Evolutionary conservation across 2,329 filamentous ascomycete genomes (phyloP), one percentile per base, ranked within the genome.

Genomic region (Basipetospora sp.): DNA sequence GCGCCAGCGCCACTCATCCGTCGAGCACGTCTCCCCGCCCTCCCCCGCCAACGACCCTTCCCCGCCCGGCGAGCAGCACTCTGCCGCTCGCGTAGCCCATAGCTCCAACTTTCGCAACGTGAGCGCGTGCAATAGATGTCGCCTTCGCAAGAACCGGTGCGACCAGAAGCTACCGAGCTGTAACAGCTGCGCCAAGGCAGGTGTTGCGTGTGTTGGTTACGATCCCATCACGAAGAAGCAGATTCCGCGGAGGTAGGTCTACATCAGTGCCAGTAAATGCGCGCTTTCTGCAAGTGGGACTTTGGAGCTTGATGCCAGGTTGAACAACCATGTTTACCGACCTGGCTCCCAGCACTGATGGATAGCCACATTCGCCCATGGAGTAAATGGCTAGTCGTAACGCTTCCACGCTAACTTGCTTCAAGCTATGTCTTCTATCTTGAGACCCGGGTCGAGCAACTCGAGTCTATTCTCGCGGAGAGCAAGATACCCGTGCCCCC

Each of bases 161-260:
- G 88, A 96, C 59, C 88, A 94, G 67, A 79, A 80, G 46, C 69
- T 96, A 43, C 88, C 88, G 8, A 84, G 82, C 49, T 96, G 88
- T 56, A 79, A 82, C 30, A 84, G 83, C 48, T 96, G 88, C 59
- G 85, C 87, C 55, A 94, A 94, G 62, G 87, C 83, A n/a, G 72
- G 74, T 41, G 83, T 92, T 32, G 79, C 82, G 47, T 96, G 90
- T 56, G 85, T 94, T 36, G 88, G 88, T 44, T 94, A 94, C 57
- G 88, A 96, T 54, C 87, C 88, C 25, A 94, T 94, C 52, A 93
- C 85, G 17, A 94, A 94, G 67, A 78, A 83, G 53, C 86, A 94
- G 60, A 94, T 96, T 41, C 88, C 88, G 35, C 74, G 87, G 58
- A 86, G 79, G 65, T 94, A 78, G 62, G 80, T 80, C 15, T n/a